A percentile compares a stretch with the other conserved stretches of the same genome.
phyloP scores from a whole-genome alignment of 805 yeast genomes.

The Metahyphopichia silvanorum region DNA sequence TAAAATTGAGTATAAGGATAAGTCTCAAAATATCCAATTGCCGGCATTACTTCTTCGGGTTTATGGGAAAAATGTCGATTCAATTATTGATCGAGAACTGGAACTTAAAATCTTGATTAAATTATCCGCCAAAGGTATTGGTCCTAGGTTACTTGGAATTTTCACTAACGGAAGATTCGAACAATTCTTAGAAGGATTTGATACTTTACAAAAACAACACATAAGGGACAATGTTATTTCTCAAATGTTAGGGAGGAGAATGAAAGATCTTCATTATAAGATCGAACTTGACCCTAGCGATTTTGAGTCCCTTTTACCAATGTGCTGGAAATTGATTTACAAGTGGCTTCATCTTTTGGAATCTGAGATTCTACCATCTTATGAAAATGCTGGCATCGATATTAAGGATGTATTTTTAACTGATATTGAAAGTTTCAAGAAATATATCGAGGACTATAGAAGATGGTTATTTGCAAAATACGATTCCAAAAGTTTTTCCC shows the following conservation, averaged over 20 bases:
- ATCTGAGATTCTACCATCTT: slow-evolving; percentile 37
- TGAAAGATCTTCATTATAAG: slow-evolving; percentile 89
- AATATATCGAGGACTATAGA: slow-evolving; percentile 49
- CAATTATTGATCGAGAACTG: slow-evolving; percentile 78
- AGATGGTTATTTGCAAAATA: slow-evolving; percentile 59
- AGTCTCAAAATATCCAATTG: slow-evolving; percentile 32
- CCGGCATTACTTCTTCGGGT: slow-evolving; percentile 73
- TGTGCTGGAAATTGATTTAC: slow-evolving; percentile 62
- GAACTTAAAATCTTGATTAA: slow-evolving; percentile 74
- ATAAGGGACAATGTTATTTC: slow-evolving; percentile 74
- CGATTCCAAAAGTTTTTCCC: slow-evolving; percentile 39
- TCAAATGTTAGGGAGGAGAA: slow-evolving; percentile 87
- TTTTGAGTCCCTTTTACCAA: slow-evolving; percentile 51
- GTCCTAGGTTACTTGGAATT: slow-evolving; percentile 85
- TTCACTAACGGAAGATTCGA: slow-evolving; percentile 92
- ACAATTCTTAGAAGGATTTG: slow-evolving; percentile 82
- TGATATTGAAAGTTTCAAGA: slow-evolving; percentile 49
- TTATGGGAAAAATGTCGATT: slow-evolving; percentile 84
- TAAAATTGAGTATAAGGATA: slow-evolving; percentile 56
- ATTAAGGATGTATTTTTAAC: slow-evolving; percentile 39
- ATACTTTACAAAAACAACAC: slow-evolving; percentile 69
- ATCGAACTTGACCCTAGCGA: slow-evolving; percentile 63
- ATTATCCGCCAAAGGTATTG: slow-evolving; percentile 74
- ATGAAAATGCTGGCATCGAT: slow-evolving; percentile 23
- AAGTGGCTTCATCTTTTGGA: slow-evolving; percentile 62